Base-by-base conservation (phyloP, 192 early-diverging fungal species). In the Rhizoclosmatium globosum region DNA sequence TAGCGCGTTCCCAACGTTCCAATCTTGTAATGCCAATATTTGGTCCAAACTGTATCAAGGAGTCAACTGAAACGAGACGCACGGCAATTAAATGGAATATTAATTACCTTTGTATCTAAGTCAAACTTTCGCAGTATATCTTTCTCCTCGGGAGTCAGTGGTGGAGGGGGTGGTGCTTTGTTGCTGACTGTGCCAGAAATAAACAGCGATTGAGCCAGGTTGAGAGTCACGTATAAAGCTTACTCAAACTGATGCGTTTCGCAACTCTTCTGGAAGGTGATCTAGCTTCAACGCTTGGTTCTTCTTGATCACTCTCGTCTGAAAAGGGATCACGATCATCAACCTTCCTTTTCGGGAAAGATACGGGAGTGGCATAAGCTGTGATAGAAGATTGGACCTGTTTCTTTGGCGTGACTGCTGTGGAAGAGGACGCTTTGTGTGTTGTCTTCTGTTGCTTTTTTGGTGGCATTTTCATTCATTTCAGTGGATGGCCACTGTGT, bases 1-100 rank as follows among this genome's bases (percentile, higher is more conserved):
- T 38, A 17, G 87, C 87, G 48, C 87, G 74, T 47, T 90, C 80
- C 89, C 89, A 91, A 23, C 89, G 80, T 61, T 87, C 87, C 78
- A 89, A 68, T 21, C 89, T 64, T 46, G 85, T 77, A 11, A 91
- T 21, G 38, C 89, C 89, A 56, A 91, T 83, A 71, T 86, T 87
- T 0, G 87, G 82, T 39, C 89, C 89, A 47, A 67, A 86, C 85
- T 86, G 61, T 47, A 13, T 13, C 21, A 58, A 15, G 61, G 19
- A 41, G 7, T 23, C 17, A 2, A 23, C 39, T 2, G 41, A 42
- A 39, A 75, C n/a, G 0, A 42, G 19, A n/a, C n/a, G n/a, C 31
- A 31, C 31, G 0, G 0, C 31, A 31, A 31, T 31, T 0, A 31
- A 31, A 13, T 53, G 6, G 4, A 45, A 38, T 21, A 64, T 31